Evolutionary conservation across 2,329 filamentous ascomycete genomes (phyloP).

Genomic region (Penicillium sp.): DNA sequence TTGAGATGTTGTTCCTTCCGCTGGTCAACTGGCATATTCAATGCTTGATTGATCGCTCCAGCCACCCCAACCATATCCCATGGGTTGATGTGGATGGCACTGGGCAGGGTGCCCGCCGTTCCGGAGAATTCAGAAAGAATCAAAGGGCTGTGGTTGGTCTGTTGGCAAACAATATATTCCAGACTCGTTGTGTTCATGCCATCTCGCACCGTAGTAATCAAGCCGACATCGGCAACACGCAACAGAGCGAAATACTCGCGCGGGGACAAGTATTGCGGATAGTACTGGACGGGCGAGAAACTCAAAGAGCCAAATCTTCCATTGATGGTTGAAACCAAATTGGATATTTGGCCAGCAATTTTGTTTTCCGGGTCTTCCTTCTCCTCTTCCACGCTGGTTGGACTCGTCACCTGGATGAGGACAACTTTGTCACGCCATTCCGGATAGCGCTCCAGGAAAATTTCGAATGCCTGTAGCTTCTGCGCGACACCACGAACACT

Average conservation of each 20-base stretch:
- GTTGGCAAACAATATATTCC: constrained; percentile 91
- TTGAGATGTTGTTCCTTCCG: constrained; percentile 68
- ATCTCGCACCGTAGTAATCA: constrained; percentile 93
- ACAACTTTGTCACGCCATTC: constrained; percentile 92
- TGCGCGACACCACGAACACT: constrained; percentile 91
- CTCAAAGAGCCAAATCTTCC: constrained; percentile 83
- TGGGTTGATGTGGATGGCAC: constrained; percentile 93
- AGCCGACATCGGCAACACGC: constrained; percentile 80
- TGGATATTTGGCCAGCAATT: constrained; percentile 83
- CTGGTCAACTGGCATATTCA: constrained; percentile 69
- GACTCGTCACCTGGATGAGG: constrained; percentile 90
- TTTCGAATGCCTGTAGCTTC: constrained; percentile 90
- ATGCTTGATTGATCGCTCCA: constrained; percentile 73
- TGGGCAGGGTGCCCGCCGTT: constrained; percentile 78
- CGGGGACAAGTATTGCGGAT: constrained; percentile 84
- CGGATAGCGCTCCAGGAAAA: constrained; percentile 84
- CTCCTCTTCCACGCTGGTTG: constrained; percentile 75
- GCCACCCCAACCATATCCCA: constrained; percentile 88
- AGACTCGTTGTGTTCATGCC: constrained; percentile 98
- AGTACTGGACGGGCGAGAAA: constrained; percentile 90
- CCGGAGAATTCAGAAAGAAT: constrained; percentile 97
- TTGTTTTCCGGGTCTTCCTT: constrained; percentile 74
- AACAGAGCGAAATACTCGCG: constrained; percentile 95
- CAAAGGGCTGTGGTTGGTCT: constrained; percentile 78
- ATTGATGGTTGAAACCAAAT: constrained; percentile 88